These are phyloP conservation scores for Coffea canephora DNA, from an alignment of 257 asterid species.

Conservation along the genomic window DNA sequence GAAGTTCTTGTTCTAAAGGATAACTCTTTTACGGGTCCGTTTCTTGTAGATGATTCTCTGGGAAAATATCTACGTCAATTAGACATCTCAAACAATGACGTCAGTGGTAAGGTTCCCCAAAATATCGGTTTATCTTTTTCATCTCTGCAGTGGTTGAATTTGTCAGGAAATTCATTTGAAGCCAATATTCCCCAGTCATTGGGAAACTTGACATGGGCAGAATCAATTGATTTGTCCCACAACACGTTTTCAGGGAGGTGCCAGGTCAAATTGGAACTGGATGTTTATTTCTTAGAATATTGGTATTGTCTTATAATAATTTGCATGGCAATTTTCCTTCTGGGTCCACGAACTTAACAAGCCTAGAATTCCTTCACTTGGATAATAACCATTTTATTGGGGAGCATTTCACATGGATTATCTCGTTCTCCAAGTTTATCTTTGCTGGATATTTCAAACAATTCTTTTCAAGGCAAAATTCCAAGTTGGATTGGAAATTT, in stretches of 20 bases:
- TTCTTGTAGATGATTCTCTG: neutral
- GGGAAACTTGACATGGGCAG: neutral
- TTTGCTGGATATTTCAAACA: neutral
- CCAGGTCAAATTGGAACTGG: slow-evolving; percentile 1
- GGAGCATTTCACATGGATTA: neutral
- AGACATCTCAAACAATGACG: slow-evolving; percentile 12
- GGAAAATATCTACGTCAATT: neutral
- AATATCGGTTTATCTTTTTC: slow-evolving; percentile 1
- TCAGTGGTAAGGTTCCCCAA: neutral
- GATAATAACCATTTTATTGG: neutral
- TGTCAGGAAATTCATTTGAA: slow-evolving; percentile 6
- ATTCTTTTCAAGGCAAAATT: neutral
- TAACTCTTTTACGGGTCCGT: slow-evolving; percentile 6
- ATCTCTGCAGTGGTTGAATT: neutral
- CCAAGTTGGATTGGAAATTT: slow-evolving; percentile 10
- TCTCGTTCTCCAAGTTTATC: neutral
- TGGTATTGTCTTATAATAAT: neutral
- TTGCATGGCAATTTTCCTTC: neutral
- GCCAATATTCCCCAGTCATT: slow-evolving; percentile 10
- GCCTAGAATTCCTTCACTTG: neutral
- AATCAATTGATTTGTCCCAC: slow-evolving; percentile 9
- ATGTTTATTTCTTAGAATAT: neutral
- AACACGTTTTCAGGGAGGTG: slow-evolving; percentile 8
- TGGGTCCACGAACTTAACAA: neutral
- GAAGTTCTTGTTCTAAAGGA: slow-evolving; percentile 1